Evolutionary conservation across 1,139 yeast genomes (phyloP).

Genomic region (Scheffersomyces insectosa): DNA sequence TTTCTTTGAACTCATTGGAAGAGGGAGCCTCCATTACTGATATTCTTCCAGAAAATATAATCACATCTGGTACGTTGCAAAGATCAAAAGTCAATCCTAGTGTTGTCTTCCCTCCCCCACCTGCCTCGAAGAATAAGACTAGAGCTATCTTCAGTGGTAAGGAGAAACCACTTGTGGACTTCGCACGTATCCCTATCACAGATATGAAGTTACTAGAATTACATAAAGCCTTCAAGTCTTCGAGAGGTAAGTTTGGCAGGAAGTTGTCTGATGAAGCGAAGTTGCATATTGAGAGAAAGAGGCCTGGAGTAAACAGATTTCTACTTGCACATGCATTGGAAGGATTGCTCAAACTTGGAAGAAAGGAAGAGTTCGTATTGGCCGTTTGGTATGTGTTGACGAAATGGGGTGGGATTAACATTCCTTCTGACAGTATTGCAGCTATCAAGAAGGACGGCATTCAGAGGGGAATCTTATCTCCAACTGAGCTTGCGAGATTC

Average conservation of each 20-base stretch:
- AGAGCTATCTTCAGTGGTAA: slow-evolving; percentile 24
- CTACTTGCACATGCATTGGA: slow-evolving; percentile 33
- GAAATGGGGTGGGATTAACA: slow-evolving; percentile 36
- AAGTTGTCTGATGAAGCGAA: slow-evolving; percentile 12
- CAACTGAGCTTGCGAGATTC: slow-evolving; percentile 11
- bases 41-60: neutral
- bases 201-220: neutral
- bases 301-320: slow-evolving; percentile 29
- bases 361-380: slow-evolving; percentile 28
- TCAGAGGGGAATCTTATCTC: slow-evolving; percentile 11
- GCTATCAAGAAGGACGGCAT: slow-evolving; percentile 6
- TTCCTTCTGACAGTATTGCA: slow-evolving; percentile 5
- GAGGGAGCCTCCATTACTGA: neutral
- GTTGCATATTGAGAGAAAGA: slow-evolving; percentile 7
- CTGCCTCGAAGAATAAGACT: slow-evolving; percentile 23
- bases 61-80: slow-evolving; percentile 6
- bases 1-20: neutral
- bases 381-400: slow-evolving; percentile 32
- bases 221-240: slow-evolving; percentile 9
- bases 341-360: slow-evolving; percentile 34
- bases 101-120: slow-evolving; percentile 34
- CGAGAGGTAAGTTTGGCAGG: slow-evolving; percentile 24
- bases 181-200: slow-evolving; percentile 21
- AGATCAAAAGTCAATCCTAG: slow-evolving; percentile 25
- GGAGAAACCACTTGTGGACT: slow-evolving; percentile 32